Base-by-base conservation (phyloP, 2,329 filamentous ascomycete genomes). In the Onygena corvina region DNA sequence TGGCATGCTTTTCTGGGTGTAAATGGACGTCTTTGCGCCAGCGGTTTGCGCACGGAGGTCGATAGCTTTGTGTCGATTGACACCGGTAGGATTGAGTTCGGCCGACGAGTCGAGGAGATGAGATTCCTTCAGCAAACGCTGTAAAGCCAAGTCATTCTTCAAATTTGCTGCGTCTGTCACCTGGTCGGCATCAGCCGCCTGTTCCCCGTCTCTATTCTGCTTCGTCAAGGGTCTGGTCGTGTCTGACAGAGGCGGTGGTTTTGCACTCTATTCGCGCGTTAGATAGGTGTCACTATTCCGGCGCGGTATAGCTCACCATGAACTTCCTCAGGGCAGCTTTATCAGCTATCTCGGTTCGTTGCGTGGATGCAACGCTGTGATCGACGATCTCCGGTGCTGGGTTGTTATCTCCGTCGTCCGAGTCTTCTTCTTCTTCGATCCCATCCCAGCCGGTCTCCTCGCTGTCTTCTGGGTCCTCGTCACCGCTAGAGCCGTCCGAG, bases 91-190 rank as follows among this genome's bases (percentile, higher is more conserved):
- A 38, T 76, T 73, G 11, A 98, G 80, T 33, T 86, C 89, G 48
- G 94, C 80, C 65, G 96, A 92, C 65, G 95, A 89, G 64, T 89
- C 88, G 14, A 96, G 75, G 53, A 96, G 81, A 67, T 94, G 88
- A 0, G 89, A 95, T 73, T 98, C 92, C 57, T 83, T 77, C 51
- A 98, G 79, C 34, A 98, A 80, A 42, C 88, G 83, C 65, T 95
- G 90, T 11, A 98, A 79, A 30, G 86, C 89, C 49, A 95, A 80
- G 65, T 98, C 92, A 66, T 96, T 89, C 64, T 89, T 88, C n/a
- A 96, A 75, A 0, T 89, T 77, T 47, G 51, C 54, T 5, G 48
- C 53, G 25, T 56, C 58, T 34, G 94, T 84, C 8, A 71, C 65
- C 20, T 72, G 65, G 61, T 83, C 80, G 14, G 74, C 74, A 47